phyloP scores from a whole-genome alignment of 805 yeast genomes.

The Zygoascus flipseniorum region DNA sequence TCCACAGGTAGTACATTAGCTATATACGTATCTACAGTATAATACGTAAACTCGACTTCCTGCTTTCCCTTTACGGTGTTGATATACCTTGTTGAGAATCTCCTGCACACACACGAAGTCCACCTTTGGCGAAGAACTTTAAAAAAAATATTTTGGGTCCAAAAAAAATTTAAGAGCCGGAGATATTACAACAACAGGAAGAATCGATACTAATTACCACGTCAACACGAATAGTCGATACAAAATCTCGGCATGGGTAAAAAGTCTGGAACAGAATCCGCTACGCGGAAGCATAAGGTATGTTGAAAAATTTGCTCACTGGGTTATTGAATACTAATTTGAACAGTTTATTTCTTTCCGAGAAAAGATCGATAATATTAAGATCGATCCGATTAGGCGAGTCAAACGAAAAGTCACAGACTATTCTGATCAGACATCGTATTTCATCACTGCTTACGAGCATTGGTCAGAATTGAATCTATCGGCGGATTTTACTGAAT shows the following conservation, averaged over 20 bases:
- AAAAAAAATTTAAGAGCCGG: not conserved
- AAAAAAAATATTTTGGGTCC: not conserved
- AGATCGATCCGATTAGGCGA: constrained; percentile 59
- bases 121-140: no score
- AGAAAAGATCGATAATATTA: constrained; percentile 74
- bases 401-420: constrained; percentile 22
- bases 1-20: no score
- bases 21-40: no score
- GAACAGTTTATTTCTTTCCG: constrained; percentile 38
- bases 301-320: not conserved
- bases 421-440: constrained; percentile 40
- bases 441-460: constrained; percentile 66
- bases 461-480: constrained; percentile 86
- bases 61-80: no score
- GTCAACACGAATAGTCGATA: not conserved
- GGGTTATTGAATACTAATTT: not conserved
- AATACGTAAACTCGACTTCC: no score
- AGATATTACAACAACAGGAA: not conserved
- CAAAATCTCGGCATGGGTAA: not conserved
- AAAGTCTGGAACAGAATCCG: constrained; percentile 11
- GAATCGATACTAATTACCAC: not conserved
- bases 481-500: constrained; percentile 60
- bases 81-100: no score
- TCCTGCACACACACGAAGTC: no score
- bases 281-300: constrained; percentile 13